A percentile compares a stretch with the other conserved stretches of the same genome.
Evolutionary conservation across 176 grass and related monocot genomes (phyloP).

Genomic region (Lolium rigidum): DNA sequence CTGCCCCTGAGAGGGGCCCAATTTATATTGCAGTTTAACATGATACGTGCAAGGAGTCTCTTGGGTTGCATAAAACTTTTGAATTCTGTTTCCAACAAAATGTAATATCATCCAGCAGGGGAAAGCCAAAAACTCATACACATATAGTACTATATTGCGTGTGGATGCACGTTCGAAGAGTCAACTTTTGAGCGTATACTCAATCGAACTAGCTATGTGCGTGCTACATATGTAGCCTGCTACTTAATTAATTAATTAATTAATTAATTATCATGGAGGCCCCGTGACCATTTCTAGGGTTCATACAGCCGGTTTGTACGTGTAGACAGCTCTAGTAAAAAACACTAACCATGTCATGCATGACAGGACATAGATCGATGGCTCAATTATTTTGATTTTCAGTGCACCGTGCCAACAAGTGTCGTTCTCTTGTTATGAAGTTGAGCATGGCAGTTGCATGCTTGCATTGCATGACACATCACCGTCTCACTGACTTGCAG

Average conservation of each 20-base stretch:
- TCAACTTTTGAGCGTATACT: constrained; percentile 40
- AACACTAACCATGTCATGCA: neutral
- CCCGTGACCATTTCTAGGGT: constrained; percentile 52
- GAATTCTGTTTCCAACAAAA: neutral
- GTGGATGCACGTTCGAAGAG: constrained; percentile 20
- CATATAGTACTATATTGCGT: neutral
- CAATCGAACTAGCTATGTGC: constrained; percentile 20
- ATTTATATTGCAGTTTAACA: too few relatives aligned
- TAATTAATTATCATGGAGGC: constrained; percentile 29
- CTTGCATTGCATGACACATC: neutral
- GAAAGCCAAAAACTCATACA: neutral
- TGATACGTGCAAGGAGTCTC: too few relatives aligned
- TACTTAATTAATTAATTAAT: neutral
- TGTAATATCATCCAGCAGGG: neutral
- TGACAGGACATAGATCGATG: neutral
- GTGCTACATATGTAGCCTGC: neutral
- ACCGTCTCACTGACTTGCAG: neutral
- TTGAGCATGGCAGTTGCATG: too few relatives aligned
- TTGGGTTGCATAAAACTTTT: neutral
- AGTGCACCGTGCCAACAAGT: neutral
- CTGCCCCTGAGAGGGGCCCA: too few relatives aligned
- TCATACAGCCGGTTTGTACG: constrained; percentile 12
- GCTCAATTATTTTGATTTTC: neutral
- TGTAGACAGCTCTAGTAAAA: neutral
- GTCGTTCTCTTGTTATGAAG: neutral